These are phyloP conservation scores for Pleurotus tuber-regium DNA, from an alignment of 768 basidiomycete species.

Conservation along the genomic window DNA sequence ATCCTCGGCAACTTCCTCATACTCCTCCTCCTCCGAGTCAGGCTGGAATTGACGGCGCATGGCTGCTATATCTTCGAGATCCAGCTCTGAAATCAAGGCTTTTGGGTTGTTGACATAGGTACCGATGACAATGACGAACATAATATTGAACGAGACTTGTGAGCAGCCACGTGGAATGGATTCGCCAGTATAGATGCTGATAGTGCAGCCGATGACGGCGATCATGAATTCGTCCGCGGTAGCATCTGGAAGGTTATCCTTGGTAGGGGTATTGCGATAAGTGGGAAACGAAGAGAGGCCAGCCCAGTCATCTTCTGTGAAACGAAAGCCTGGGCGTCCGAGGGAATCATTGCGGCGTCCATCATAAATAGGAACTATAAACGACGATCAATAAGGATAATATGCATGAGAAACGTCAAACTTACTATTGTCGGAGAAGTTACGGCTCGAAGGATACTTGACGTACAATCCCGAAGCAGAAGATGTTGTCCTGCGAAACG, in stretches of 20 bases:
- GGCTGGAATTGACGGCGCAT: too few relatives aligned
- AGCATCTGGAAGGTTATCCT: neutral
- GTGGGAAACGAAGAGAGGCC: neutral
- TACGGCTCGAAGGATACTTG: neutral
- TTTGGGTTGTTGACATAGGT: too few relatives aligned
- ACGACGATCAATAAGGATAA: neutral
- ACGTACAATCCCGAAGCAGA: neutral
- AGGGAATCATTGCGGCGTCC: neutral
- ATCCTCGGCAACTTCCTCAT: too few relatives aligned
- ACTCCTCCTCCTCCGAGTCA: too few relatives aligned
- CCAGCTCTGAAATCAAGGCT: too few relatives aligned
- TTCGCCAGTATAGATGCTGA: neutral
- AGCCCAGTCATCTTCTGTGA: neutral
- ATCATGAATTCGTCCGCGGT: neutral
- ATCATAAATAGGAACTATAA: neutral
- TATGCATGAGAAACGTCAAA: neutral
- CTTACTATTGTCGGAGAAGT: neutral
- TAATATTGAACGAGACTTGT: neutral
- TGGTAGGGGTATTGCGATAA: neutral
- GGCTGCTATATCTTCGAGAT: too few relatives aligned
- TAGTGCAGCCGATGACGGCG: neutral
- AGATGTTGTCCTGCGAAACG: neutral
- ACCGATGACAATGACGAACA: neutral
- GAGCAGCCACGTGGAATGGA: too few relatives aligned
- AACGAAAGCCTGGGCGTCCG: neutral